Evolutionary conservation across 1,284 basidiomycete species (phyloP).

Genomic region (Puccinia polysora): DNA sequence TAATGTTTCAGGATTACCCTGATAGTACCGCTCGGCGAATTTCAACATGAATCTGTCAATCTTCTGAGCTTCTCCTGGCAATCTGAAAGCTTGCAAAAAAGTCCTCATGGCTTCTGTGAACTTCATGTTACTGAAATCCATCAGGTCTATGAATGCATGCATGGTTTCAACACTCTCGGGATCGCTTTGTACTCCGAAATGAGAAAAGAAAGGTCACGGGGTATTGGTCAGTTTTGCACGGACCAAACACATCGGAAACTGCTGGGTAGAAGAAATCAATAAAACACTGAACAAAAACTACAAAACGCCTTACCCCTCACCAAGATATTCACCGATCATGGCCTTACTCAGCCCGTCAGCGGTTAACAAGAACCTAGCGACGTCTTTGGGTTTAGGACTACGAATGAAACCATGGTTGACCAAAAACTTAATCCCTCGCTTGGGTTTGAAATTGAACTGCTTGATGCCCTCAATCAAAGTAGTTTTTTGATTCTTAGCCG

Average conservation of each 20-base stretch:
- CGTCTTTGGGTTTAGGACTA: slow-evolving; percentile 67
- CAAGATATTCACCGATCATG: slow-evolving; percentile 96
- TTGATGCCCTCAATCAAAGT: slow-evolving; percentile 90
- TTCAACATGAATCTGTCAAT: slow-evolving; percentile 99
- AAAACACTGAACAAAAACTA: slow-evolving; percentile 34
- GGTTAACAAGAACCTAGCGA: slow-evolving; percentile 79
- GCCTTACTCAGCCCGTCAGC: slow-evolving; percentile 93
- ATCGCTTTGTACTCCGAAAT: slow-evolving; percentile 59
- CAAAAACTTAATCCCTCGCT: slow-evolving; percentile 83
- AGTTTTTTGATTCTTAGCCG: slow-evolving; percentile 94
- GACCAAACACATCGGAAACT: too few species aligned
- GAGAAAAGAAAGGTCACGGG: background rate
- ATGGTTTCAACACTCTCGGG: slow-evolving; percentile 81
- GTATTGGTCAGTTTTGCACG: background rate
- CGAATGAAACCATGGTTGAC: slow-evolving; percentile 83
- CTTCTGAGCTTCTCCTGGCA: slow-evolving; percentile 93
- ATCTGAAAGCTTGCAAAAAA: slow-evolving; percentile 86
- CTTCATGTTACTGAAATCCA: slow-evolving; percentile 72
- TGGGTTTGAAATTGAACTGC: slow-evolving; percentile 98
- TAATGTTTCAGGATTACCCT: slow-evolving; percentile 76
- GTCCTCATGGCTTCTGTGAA: slow-evolving; percentile 82
- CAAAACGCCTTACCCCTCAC: slow-evolving; percentile 64
- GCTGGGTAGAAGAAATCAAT: slow-evolving; percentile 35
- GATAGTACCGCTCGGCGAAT: slow-evolving; percentile 90
- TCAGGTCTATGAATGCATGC: slow-evolving; percentile 89